phyloP scores from a whole-genome alignment of 2,329 filamentous ascomycete species.

The Paraphoma sp. region DNA sequence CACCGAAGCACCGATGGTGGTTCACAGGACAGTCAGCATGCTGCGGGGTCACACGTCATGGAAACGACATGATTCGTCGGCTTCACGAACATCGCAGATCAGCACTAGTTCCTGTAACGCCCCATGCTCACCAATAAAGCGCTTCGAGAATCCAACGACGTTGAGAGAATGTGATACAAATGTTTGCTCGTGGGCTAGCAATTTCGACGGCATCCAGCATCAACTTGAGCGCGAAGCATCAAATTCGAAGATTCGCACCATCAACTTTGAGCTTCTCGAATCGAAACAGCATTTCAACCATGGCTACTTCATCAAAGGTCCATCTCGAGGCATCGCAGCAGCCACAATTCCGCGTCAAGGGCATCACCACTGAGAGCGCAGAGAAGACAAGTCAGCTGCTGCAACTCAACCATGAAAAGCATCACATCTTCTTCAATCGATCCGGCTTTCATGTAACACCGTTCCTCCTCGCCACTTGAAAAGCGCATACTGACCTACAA shows the following conservation, averaged over 20 bases:
- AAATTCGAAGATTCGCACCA: background rate
- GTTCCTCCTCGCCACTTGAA: too few species aligned
- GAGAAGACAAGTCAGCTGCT: conserved; percentile 70
- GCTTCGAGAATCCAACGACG: background rate
- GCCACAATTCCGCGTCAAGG: conserved; percentile 55
- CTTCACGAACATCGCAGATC: background rate
- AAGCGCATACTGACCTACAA: background rate
- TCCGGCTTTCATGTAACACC: conserved; percentile 70
- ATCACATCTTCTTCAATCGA: conserved; percentile 83
- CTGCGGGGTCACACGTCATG: background rate
- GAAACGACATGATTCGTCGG: background rate
- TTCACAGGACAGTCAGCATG: background rate
- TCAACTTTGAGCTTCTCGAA: background rate
- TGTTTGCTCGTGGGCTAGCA: background rate
- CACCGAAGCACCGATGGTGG: background rate
- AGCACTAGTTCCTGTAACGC: background rate
- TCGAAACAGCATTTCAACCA: conserved; percentile 14
- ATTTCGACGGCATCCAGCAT: background rate
- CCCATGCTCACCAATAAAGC: background rate
- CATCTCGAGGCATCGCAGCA: conserved; percentile 51
- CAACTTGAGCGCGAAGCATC: background rate
- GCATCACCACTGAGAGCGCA: conserved; percentile 65
- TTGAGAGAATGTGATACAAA: background rate
- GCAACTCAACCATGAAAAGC: conserved; percentile 74
- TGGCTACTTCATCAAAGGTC: conserved; percentile 42